Conservation (phyloP, 2,329 filamentous ascomycete genomes). For the Botryosphaeria dothidea region DNA sequence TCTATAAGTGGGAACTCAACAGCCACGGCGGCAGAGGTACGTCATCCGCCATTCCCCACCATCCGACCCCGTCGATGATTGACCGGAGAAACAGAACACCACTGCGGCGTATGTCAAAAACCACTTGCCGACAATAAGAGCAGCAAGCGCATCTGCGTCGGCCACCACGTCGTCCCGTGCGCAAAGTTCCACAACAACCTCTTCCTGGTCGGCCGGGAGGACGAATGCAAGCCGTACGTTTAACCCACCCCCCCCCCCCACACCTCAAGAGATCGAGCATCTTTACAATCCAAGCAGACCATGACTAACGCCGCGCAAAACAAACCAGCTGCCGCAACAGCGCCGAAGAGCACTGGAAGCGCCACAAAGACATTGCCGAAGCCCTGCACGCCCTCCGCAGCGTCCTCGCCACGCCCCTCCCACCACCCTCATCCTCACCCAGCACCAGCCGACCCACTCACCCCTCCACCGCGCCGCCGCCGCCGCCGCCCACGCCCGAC, state of each 20-base stretch:
- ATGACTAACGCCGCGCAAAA: no score
- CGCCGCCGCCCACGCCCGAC: neutral
- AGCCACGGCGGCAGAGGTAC: neutral
- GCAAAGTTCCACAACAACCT: conserved; percentile 36
- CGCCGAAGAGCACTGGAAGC: conserved; percentile 33
- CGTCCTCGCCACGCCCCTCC: conserved; percentile 1
- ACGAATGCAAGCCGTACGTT: conserved; percentile 15
- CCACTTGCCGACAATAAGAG: conserved; percentile 26
- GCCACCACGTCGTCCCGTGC: conserved; percentile 41
- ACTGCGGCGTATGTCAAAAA: conserved; percentile 52
- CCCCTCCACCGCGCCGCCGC: neutral
- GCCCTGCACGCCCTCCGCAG: conserved; percentile 25
- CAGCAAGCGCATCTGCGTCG: neutral
- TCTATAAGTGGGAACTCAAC: neutral
- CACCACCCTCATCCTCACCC: neutral
- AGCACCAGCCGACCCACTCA: no score
- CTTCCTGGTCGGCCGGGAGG: neutral
- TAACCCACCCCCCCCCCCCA: neutral
- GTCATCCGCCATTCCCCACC: neutral
- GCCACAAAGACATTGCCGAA: conserved; percentile 30
- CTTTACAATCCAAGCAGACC: neutral
- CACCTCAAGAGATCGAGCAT: neutral
- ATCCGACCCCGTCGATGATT: neutral
- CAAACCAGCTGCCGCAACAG: neutral
- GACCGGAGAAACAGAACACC: conserved; percentile 38